Percentiles rank a stretch among this genome's conserved stretches.
phyloP scores from a whole-genome alignment of 2,329 filamentous ascomycete genomes.

The Colletotrichum liaoningense region DNA sequence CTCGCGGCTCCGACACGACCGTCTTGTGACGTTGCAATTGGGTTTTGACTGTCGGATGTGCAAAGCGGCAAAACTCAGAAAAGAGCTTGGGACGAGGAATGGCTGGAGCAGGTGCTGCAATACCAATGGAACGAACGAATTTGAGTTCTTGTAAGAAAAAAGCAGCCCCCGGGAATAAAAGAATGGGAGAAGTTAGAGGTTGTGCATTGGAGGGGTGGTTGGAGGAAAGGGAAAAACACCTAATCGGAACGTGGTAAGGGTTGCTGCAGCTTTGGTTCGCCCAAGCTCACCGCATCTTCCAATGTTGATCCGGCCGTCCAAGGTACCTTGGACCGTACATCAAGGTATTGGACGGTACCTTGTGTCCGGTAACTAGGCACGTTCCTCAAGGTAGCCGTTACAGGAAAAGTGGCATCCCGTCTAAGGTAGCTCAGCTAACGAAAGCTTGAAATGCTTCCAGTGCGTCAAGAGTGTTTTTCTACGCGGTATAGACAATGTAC shows the following conservation, averaged over 20 bases:
- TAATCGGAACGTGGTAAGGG: not conserved
- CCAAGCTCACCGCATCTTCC: slow-evolving; percentile 20
- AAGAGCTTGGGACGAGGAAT: not conserved
- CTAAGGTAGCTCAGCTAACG: not conserved
- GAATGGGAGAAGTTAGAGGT: not conserved
- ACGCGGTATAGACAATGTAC: not conserved
- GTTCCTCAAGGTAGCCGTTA: not conserved
- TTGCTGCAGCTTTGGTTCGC: not conserved
- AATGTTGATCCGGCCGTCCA: not conserved
- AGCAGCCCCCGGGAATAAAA: not conserved
- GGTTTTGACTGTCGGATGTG: not conserved
- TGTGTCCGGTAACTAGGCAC: not conserved
- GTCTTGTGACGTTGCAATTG: not conserved
- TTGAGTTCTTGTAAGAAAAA: not conserved
- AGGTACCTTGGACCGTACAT: not conserved
- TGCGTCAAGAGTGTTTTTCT: not conserved
- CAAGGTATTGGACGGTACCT: not conserved
- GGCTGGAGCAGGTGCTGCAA: not conserved
- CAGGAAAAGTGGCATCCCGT: no score
- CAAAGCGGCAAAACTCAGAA: not conserved
- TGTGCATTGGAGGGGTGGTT: not conserved
- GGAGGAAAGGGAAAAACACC: not conserved
- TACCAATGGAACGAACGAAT: not conserved
- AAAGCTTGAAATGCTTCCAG: not conserved
- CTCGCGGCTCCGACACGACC: not conserved